phyloP scores from a whole-genome alignment of 2,329 filamentous ascomycete genomes.

The Fusarium musae region DNA sequence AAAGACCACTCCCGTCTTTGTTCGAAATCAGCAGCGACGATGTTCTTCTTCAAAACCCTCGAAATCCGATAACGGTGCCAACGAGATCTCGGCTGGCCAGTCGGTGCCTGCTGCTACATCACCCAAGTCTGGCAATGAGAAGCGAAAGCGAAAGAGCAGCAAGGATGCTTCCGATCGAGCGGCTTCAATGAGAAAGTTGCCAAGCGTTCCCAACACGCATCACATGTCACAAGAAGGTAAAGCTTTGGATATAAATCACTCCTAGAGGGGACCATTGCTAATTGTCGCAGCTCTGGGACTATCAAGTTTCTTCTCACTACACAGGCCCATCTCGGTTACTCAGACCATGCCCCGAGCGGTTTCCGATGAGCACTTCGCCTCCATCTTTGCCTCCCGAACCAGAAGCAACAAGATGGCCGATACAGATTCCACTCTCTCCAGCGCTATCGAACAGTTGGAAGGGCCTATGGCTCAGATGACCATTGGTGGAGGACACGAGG shows the following conservation, averaged over 20 bases:
- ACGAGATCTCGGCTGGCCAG: slow-evolving; percentile 60
- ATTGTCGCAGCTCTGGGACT: slow-evolving; percentile 78
- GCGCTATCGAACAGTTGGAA: slow-evolving; percentile 69
- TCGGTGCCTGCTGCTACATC: slow-evolving; percentile 59
- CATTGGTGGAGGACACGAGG: slow-evolving; percentile 55
- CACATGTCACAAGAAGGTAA: slow-evolving; percentile 75
- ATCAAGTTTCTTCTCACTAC: slow-evolving; percentile 94
- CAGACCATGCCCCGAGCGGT: slow-evolving; percentile 80
- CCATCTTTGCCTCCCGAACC: slow-evolving; percentile 77
- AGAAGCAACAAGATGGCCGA: slow-evolving; percentile 64
- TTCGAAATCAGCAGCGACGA: slow-evolving; percentile 61
- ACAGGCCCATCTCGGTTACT: slow-evolving; percentile 91
- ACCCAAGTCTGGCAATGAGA: slow-evolving; percentile 60
- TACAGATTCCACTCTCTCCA: slow-evolving; percentile 74
- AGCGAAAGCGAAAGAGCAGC: slow-evolving; percentile 66
- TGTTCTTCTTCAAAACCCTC: slow-evolving; percentile 73
- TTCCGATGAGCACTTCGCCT: slow-evolving; percentile 79
- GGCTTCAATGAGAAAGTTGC: slow-evolving; percentile 67
- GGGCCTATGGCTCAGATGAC: slow-evolving; percentile 65
- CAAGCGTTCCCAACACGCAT: slow-evolving; percentile 79
- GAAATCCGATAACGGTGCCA: slow-evolving; percentile 66
- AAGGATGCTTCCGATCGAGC: slow-evolving; percentile 61
- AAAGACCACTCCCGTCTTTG: slow-evolving; percentile 52
- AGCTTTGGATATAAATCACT: slow-evolving; percentile 23
- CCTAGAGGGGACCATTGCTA: background rate